Evolutionary conservation across 306 rosid genomes (phyloP).

Genomic region (Quercus mongolica): DNA sequence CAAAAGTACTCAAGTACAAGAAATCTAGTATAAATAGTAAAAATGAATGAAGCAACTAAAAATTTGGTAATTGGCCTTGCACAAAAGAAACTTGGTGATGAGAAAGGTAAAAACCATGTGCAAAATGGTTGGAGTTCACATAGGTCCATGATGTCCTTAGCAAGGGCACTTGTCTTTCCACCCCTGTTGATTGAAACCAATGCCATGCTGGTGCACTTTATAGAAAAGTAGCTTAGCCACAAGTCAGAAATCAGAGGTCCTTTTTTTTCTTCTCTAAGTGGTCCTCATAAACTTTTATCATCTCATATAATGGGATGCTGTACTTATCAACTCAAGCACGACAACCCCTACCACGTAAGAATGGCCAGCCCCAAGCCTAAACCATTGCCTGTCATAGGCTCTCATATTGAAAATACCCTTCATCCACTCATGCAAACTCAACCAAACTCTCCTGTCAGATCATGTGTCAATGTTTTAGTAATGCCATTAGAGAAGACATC

Average conservation of each 20-base stretch:
- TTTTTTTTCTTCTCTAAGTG: slow-evolving; percentile 25
- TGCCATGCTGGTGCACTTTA: slow-evolving; percentile 46
- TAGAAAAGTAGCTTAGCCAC: slow-evolving; percentile 38
- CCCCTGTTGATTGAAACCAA: slow-evolving; percentile 51
- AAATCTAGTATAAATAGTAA: background rate
- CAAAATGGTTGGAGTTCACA: slow-evolving; percentile 32
- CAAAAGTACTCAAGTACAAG: background rate
- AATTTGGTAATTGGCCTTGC: slow-evolving; percentile 18
- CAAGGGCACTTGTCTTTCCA: slow-evolving; percentile 37
- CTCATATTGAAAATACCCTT: slow-evolving; percentile 6
- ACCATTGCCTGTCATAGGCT: background rate
- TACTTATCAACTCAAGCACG: background rate
- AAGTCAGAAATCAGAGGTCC: slow-evolving; percentile 35
- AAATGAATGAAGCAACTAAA: background rate
- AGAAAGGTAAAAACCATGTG: slow-evolving; percentile 33
- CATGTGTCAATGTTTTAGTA: slow-evolving; percentile 23
- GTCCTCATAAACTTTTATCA: slow-evolving; percentile 34
- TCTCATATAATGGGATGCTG: slow-evolving; percentile 17
- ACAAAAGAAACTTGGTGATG: slow-evolving; percentile 1
- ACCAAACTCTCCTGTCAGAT: slow-evolving; percentile 24
- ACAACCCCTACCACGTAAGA: background rate
- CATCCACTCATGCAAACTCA: slow-evolving; percentile 14
- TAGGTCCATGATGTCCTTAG: slow-evolving; percentile 39
- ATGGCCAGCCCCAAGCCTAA: background rate
- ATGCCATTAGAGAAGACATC: slow-evolving; percentile 7